phyloP scores from a whole-genome alignment of 2,329 filamentous ascomycete genomes.

The Colletotrichum sidae region DNA sequence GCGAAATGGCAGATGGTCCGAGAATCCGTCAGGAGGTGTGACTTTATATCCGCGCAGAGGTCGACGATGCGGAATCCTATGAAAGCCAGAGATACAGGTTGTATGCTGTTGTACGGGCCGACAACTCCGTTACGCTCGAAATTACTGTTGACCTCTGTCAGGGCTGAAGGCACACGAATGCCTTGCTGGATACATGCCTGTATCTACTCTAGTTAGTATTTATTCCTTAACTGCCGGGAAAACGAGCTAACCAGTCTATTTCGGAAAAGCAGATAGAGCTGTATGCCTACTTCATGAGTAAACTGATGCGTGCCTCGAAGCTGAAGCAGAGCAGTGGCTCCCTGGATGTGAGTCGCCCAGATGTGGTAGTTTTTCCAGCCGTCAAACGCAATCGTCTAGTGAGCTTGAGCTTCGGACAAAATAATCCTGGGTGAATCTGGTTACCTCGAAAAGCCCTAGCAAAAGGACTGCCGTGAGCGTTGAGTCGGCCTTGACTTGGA shows the following conservation, averaged over 20 bases:
- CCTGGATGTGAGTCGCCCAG: conserved; percentile 42
- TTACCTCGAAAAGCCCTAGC: conserved; percentile 42
- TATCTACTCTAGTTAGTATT: conserved; percentile 12
- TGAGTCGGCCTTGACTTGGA: conserved; percentile 34
- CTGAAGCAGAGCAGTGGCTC: conserved; percentile 40
- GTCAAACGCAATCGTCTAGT: conserved; percentile 40
- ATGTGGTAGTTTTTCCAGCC: conserved; percentile 36
- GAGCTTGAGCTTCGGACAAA: too few species aligned
- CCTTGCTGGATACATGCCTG: conserved; percentile 40
- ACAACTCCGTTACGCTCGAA: conserved; percentile 18
- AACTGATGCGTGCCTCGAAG: conserved; percentile 43
- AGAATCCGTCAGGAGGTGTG: conserved; percentile 31
- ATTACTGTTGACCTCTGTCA: conserved; percentile 10
- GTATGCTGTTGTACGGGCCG: not conserved
- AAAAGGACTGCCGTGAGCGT: conserved; percentile 42
- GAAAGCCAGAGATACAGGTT: conserved; percentile 23
- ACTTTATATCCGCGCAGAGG: conserved; percentile 39
- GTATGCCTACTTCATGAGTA: conserved; percentile 37
- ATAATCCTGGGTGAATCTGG: not conserved
- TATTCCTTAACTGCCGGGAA: not conserved
- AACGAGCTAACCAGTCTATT: conserved; percentile 42
- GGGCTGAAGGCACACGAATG: conserved; percentile 27
- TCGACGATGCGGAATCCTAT: conserved; percentile 39
- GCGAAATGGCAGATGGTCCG: conserved; percentile 25
- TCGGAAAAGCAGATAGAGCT: conserved; percentile 42